Evolutionary conservation across 176 grass and related monocot species (phyloP), one percentile per base, ranked within the genome.

Genomic region (Hordeum marinum): DNA sequence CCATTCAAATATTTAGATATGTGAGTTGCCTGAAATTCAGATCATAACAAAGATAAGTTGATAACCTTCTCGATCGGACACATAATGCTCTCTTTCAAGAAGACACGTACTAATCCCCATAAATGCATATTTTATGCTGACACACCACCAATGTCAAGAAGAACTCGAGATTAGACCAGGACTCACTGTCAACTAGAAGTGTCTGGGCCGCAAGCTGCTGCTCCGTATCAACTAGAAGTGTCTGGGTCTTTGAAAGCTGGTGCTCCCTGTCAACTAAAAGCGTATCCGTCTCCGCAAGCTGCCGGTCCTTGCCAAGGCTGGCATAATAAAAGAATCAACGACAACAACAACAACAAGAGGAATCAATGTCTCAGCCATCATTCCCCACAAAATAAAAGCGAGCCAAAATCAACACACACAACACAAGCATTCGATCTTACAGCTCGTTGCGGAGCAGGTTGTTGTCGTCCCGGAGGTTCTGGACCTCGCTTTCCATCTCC

Each of bases 221-320:
- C 66, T 69, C 18, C 18, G 9, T 40, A 3, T 69, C 66, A 69
- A 21, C 66, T 39, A 40, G 11, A 73, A 78, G 37, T 27, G 80
- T 71, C n/a, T 77, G 76, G 10, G n/a, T 48, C 75, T 86, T 64
- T 8, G 57, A 27, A 83, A 71, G 81, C 60, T 90, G 15, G 11
- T 8, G 68, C n/a, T 72, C 68, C 36, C 4, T 42, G n/a, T 42
- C 68, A 43, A 25, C 68, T 25, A 61, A 41, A 72, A 76, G 52
- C 12, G 73, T 82, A 21, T 82, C 62, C 13, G 36, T 34, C 81
- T 88, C 76, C 4, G 40, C 57, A 80, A 77, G 77, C 55, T 92
- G 41, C 14, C 85, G 78, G 52, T 83, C 73, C 62, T 82, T n/a
- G n/a, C n/a, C n/a, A n/a, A n/a, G n/a, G n/a, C n/a, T n/a, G n/a